These are phyloP conservation scores for Silybum marianum DNA, from an alignment of 129 eudicot genomes.

Conservation along the genomic window DNA sequence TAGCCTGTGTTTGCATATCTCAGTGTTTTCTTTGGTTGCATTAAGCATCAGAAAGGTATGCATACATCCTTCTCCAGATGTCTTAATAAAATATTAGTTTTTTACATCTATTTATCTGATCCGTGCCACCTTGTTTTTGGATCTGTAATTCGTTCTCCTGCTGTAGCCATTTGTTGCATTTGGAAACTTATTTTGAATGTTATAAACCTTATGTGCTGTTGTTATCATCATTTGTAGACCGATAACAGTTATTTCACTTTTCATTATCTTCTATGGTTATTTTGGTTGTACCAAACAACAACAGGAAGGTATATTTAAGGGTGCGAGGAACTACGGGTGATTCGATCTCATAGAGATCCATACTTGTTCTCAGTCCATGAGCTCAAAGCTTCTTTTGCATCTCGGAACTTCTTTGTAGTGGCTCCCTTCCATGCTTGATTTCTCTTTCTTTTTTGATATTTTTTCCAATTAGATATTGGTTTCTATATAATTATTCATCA, in stretches of 20 bases:
- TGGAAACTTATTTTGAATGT: neutral
- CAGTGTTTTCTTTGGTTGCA: neutral
- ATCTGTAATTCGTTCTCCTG: neutral
- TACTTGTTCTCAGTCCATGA: neutral
- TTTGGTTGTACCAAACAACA: constrained; percentile 2
- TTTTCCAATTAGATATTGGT: neutral
- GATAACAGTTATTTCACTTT: neutral
- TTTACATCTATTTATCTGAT: neutral
- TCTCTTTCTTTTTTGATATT: neutral
- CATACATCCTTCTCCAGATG: constrained; percentile 1
- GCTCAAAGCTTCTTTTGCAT: neutral
- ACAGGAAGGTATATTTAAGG: neutral
- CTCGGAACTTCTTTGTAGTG: neutral
- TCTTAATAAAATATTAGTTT: neutral
- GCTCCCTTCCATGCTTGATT: neutral
- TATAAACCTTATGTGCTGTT: neutral
- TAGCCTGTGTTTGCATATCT: neutral
- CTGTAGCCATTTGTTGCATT: neutral
- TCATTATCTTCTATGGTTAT: neutral
- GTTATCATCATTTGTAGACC: neutral
- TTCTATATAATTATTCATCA: neutral
- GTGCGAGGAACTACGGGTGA: neutral
- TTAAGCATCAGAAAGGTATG: neutral
- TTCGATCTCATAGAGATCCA: neutral
- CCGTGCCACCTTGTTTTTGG: neutral